Conservation (phyloP, 306 rosid genomes). For the Begonia fuchsioides region DNA sequence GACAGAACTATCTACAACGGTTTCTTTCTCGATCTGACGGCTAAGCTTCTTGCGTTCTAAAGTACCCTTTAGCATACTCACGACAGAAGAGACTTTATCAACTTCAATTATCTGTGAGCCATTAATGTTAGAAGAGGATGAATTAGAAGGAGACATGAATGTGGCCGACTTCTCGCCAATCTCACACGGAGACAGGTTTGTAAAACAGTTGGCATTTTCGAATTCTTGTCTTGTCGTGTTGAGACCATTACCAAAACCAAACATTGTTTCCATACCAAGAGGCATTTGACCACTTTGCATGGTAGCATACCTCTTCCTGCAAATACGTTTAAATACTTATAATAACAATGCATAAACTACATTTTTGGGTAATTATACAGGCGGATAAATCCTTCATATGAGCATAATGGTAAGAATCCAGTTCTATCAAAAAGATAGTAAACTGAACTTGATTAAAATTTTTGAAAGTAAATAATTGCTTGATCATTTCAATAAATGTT, state of each 20-base stretch:
- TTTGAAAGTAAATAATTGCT: conserved; percentile 3
- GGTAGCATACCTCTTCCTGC: conserved; percentile 64
- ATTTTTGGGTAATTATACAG: too few species aligned
- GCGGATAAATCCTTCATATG: too few species aligned
- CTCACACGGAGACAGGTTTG: conserved; percentile 32
- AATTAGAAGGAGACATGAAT: conserved; percentile 66
- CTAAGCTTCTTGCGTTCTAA: conserved; percentile 60
- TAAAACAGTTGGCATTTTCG: conserved; percentile 35
- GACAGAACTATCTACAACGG: conserved; percentile 31
- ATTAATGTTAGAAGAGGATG: conserved; percentile 60
- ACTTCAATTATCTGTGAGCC: conserved; percentile 34
- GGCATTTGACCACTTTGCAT: conserved; percentile 50
- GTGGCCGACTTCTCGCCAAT: conserved; percentile 43
- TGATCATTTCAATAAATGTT: conserved; percentile 12
- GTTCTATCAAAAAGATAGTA: too few species aligned
- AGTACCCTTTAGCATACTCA: conserved; percentile 83
- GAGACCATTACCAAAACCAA: conserved; percentile 25
- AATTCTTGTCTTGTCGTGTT: conserved; percentile 30
- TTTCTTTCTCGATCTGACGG: conserved; percentile 36
- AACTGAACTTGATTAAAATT: too few species aligned
- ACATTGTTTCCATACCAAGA: conserved; percentile 36
- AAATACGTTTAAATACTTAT: conserved; percentile 1
- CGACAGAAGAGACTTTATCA: conserved; percentile 82
- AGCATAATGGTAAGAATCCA: too few species aligned
- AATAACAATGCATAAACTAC: too few species aligned